A percentile compares a stretch with the other conserved stretches of the same genome.
phyloP scores from a whole-genome alignment of 805 yeast genomes.

The Metschnikowia koreensis region DNA sequence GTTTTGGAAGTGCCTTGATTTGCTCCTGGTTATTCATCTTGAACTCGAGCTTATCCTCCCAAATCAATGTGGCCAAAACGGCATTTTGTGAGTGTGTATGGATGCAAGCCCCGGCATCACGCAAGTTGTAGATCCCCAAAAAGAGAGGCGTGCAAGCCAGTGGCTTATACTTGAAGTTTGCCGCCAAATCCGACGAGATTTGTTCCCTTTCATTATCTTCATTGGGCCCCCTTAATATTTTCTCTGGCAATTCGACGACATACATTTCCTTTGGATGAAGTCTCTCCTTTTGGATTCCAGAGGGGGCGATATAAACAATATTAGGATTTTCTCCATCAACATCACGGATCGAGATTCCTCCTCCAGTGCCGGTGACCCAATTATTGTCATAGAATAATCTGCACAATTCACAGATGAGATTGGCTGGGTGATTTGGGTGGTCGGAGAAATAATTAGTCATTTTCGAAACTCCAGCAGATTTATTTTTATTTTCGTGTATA shows the following conservation, averaged over 20 bases:
- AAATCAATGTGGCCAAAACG: constrained; percentile 73
- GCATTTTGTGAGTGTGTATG: constrained; percentile 93
- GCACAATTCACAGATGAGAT: constrained; percentile 80
- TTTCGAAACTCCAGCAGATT: background rate
- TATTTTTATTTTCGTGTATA: no score
- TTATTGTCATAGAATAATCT: constrained; percentile 70
- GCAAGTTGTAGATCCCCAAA: constrained; percentile 61
- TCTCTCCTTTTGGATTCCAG: constrained; percentile 94
- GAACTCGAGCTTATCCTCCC: constrained; percentile 60
- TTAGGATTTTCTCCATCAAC: constrained; percentile 42
- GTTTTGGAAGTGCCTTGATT: constrained; percentile 83
- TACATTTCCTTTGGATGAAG: constrained; percentile 81
- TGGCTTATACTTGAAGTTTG: constrained; percentile 60
- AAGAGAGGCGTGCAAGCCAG: constrained; percentile 93
- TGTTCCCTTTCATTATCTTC: constrained; percentile 16
- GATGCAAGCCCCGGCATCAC: constrained; percentile 87
- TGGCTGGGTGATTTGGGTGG: constrained; percentile 73
- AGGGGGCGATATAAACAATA: constrained; percentile 76
- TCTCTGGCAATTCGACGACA: constrained; percentile 58
- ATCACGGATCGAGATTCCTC: constrained; percentile 79
- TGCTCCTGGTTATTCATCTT: constrained; percentile 81
- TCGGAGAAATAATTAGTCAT: constrained; percentile 12
- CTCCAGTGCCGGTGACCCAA: constrained; percentile 97
- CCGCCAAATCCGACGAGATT: constrained; percentile 34
- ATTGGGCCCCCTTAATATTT: constrained; percentile 59